Base-by-base conservation (phyloP, 208 protist species). In the Tritrichomonas foetus region DNA sequence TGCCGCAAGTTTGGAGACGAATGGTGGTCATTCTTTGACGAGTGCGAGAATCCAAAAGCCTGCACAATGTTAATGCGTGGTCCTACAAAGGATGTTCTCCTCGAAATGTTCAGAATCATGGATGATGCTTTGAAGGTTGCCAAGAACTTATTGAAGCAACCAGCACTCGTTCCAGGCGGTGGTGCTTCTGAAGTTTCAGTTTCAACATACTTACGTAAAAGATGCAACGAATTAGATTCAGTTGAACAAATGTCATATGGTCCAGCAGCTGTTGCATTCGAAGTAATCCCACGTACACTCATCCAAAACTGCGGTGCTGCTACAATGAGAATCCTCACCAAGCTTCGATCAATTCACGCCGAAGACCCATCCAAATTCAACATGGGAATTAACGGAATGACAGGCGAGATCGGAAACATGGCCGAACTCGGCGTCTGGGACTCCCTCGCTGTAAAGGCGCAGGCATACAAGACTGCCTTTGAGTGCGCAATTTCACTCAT, bases 61-160 rank as follows among this genome's bases (percentile, higher is more conserved):
- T 99, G 99, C 96, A 99, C 98, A 92, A 98, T 99, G 94, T 82
- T 99, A 9, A 97, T 99, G 22, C 97, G 99, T 94, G 99, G 99
- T 94, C 98, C 98, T 44, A 98, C 96, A 95, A 99, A 99, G 96
- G 99, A 99, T 96, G 97, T 99, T n/a, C 97, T 99, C 36, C 99
- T 99, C 94, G 99, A 99, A 96, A 98, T 99, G 95, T 98, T 99
- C 96, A 96, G 98, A 94, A 99, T 99, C 96, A 95, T 99, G 30
- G 97, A 98, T 72, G 99, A 99, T 95, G 99, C 99, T 57, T 98
- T 99, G 97, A 97, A 97, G 95, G 98, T 99, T 27, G 98, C 98
- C 33, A 97, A 98, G 74, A 99, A 99, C 96, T 97, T 99, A 55
- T 96, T 99, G 92, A 49, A 95, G 25, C 97, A 99, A 93, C 98